Percentiles rank a stretch among this genome's conserved stretches.
phyloP scores from a whole-genome alignment of 306 rosid genomes.

The Casuarina cunninghamiana region DNA sequence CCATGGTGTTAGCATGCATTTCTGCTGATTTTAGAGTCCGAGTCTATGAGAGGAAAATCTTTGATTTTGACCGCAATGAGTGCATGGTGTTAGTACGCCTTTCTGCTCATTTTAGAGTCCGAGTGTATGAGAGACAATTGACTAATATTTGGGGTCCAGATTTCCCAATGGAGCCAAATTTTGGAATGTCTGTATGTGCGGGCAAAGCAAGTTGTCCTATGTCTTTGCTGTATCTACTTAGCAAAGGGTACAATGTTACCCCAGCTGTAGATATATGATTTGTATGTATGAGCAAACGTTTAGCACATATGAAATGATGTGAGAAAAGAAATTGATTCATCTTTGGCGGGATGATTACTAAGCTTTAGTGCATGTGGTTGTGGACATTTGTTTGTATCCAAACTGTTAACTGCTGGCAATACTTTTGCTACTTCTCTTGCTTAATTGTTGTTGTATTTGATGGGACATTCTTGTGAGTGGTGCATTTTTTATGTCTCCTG shows the following conservation, averaged over 20 bases:
- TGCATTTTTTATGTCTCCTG: neutral
- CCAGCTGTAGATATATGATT: too few relatives aligned
- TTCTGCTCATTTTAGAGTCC: neutral
- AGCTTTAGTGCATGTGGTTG: neutral
- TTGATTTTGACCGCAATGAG: neutral
- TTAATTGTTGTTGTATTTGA: neutral
- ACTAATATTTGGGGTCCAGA: neutral
- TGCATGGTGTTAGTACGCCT: neutral
- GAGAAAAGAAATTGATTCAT: neutral
- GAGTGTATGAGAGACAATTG: neutral
- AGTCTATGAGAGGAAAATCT: neutral
- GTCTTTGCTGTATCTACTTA: neutral
- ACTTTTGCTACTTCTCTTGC: neutral
- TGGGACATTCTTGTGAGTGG: neutral
- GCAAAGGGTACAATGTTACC: neutral
- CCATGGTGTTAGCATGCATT: neutral
- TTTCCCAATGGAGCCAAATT: neutral
- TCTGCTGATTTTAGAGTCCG: neutral
- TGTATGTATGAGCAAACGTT: neutral
- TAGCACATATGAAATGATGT: neutral
- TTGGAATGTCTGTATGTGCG: neutral
- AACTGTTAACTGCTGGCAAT: neutral
- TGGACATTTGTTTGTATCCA: neutral
- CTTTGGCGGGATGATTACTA: neutral
- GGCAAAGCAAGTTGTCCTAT: neutral